Percentiles rank a stretch among this genome's conserved stretches.
phyloP scores from a whole-genome alignment of 1,284 basidiomycete species.

The Trametes pubescens region DNA sequence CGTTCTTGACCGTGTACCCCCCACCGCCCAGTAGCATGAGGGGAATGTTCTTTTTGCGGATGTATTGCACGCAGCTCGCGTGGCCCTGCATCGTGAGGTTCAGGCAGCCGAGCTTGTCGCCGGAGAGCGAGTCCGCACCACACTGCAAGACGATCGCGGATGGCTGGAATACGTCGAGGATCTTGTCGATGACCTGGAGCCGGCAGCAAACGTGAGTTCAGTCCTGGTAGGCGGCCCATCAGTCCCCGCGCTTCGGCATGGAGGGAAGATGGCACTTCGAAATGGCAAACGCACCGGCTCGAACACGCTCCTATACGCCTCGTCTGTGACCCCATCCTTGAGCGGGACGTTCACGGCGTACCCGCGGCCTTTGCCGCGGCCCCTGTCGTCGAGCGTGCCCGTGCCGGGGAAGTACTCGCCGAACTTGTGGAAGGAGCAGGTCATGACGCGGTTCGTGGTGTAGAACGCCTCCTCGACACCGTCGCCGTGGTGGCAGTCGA shows the following conservation, averaged over 20 bases:
- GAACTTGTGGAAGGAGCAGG: slow-evolving; percentile 95
- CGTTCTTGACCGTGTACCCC: slow-evolving; percentile 97
- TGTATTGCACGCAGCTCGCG: slow-evolving; percentile 89
- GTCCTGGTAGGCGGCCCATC: slow-evolving; percentile 18
- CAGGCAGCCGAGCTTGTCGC: slow-evolving; percentile 97
- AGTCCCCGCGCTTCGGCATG: slow-evolving; percentile 13
- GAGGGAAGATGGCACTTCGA: slow-evolving; percentile 7
- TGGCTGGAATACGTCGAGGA: slow-evolving; percentile 92
- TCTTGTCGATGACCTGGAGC: slow-evolving; percentile 80
- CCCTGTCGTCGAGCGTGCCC: slow-evolving; percentile 87
- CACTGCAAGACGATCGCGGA: slow-evolving; percentile 94
- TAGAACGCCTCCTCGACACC: slow-evolving; percentile 99
- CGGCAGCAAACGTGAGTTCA: slow-evolving; percentile 25
- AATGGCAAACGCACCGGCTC: slow-evolving; percentile 76
- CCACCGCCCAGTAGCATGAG: slow-evolving; percentile 94
- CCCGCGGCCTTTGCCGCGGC: slow-evolving; percentile 86
- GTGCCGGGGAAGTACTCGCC: slow-evolving; percentile 99
- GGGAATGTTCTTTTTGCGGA: slow-evolving; percentile 87
- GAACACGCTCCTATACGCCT: slow-evolving; percentile 85
- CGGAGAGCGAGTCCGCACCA: slow-evolving; percentile 94
- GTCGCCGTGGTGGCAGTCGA: slow-evolving; percentile 98
- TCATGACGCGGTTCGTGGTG: slow-evolving; percentile 97
- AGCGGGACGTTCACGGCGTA: slow-evolving; percentile 96
- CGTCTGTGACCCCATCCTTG: slow-evolving; percentile 93
- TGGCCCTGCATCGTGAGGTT: slow-evolving; percentile 97